phyloP scores from a whole-genome alignment of 805 yeast genomes.

The Myxozyma lipomycoides region DNA sequence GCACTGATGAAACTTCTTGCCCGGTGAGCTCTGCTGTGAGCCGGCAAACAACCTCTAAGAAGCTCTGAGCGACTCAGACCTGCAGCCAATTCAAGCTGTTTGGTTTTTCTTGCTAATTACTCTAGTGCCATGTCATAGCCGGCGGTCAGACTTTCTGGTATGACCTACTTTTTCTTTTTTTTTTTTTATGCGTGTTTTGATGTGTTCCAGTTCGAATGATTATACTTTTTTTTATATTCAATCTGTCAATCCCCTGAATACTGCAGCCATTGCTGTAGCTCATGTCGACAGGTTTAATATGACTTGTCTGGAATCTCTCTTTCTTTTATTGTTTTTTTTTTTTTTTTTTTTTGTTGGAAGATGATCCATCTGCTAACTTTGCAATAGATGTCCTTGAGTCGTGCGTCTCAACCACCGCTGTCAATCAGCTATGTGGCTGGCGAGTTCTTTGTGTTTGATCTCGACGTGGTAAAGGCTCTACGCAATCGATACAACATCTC shows the following conservation, averaged over 20 bases:
- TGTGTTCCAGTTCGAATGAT: slow-evolving; percentile 17
- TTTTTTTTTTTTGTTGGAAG: background rate
- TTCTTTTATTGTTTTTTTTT: background rate
- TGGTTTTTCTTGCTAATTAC: too few species aligned
- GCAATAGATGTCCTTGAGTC: background rate
- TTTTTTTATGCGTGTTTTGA: too few species aligned
- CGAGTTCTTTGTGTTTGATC: slow-evolving; percentile 25
- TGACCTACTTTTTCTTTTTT: too few species aligned
- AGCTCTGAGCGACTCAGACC: too few species aligned
- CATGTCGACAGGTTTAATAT: too few species aligned
- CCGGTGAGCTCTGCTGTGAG: too few species aligned
- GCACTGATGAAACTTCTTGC: too few species aligned
- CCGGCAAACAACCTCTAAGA: too few species aligned
- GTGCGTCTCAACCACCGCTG: background rate
- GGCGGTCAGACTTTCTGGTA: too few species aligned
- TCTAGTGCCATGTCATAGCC: too few species aligned
- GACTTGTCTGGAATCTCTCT: background rate
- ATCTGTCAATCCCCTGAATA: slow-evolving; percentile 34
- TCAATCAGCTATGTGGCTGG: slow-evolving; percentile 22
- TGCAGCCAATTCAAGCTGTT: too few species aligned
- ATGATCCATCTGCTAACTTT: background rate
- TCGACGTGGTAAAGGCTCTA: slow-evolving; percentile 46
- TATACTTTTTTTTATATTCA: slow-evolving; percentile 23
- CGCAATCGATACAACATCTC: slow-evolving; percentile 58
- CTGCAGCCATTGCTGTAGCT: background rate